phyloP scores from a whole-genome alignment of 2,329 filamentous ascomycete species.

The Coniella vitis region DNA sequence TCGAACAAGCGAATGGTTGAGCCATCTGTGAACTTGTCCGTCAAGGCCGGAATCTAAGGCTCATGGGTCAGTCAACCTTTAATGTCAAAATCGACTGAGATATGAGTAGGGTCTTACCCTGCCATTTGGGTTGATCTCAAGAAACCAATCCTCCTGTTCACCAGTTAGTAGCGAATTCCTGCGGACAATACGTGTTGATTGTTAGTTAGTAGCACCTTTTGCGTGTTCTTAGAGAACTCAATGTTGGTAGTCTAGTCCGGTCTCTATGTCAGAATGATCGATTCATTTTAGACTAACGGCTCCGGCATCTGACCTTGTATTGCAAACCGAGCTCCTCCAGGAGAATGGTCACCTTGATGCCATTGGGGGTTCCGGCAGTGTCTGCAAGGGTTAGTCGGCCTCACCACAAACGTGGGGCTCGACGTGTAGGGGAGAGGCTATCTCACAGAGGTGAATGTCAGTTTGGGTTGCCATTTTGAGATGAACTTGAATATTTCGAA shows the following conservation, averaged over 20 bases:
- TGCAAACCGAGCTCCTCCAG: conserved; percentile 77
- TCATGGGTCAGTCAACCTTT: neutral
- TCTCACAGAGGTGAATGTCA: conserved; percentile 61
- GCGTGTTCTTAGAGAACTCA: conserved; percentile 52
- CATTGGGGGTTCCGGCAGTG: conserved; percentile 78
- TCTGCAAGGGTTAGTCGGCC: conserved; percentile 27
- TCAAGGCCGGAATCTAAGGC: conserved; percentile 69
- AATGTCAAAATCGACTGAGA: conserved; percentile 31
- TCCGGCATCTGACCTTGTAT: conserved; percentile 53
- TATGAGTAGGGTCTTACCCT: conserved; percentile 3
- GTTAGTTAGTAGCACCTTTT: conserved; percentile 38
- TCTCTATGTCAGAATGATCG: neutral
- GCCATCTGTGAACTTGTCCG: conserved; percentile 67
- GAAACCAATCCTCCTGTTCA: conserved; percentile 50
- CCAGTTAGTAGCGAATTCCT: neutral
- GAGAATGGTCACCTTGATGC: conserved; percentile 81
- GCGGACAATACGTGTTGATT: neutral
- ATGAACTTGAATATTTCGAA: conserved; percentile 8
- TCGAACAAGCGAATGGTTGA: conserved; percentile 69
- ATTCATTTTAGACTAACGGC: no score
- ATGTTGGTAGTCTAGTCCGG: conserved; percentile 27
- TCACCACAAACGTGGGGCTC: no score
- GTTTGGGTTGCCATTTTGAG: conserved; percentile 42
- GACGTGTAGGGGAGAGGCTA: neutral
- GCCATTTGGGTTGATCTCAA: conserved; percentile 65